Conservation (phyloP, 495 filamentous ascomycete species). For the Xylaria curta region DNA sequence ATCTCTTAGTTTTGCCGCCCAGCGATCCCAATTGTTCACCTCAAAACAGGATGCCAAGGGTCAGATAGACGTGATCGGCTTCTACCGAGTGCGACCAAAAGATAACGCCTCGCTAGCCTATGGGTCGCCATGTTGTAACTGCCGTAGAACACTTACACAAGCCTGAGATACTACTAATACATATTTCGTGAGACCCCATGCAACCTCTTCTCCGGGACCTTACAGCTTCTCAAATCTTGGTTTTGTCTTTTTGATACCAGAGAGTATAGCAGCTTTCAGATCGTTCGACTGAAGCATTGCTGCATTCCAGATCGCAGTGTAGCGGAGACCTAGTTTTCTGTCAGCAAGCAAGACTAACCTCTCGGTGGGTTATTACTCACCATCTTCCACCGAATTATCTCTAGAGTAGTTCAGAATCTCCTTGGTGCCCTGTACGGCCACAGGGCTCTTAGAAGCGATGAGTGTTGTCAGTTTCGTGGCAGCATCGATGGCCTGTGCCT, state of each 20-base stretch:
- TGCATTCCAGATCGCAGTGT: constrained; percentile 87
- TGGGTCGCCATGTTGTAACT: not conserved
- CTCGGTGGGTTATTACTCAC: constrained; percentile 49
- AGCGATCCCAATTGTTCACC: not conserved
- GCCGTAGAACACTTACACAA: constrained; percentile 8
- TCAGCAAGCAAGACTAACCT: constrained; percentile 22
- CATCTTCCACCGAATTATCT: constrained; percentile 79
- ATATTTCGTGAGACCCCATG: constrained; percentile 5
- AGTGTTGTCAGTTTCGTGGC: constrained; percentile 70
- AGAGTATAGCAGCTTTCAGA: constrained; percentile 72
- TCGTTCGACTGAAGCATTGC: constrained; percentile 83
- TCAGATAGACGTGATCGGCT: not conserved
- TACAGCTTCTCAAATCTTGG: constrained; percentile 89
- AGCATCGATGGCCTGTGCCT: constrained; percentile 64
- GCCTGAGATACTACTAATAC: not conserved
- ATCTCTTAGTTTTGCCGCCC: not conserved
- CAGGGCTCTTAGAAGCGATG: constrained; percentile 83
- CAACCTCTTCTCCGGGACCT: not conserved
- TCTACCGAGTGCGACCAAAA: not conserved
- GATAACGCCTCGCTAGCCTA: not conserved
- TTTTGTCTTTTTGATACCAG: constrained; percentile 78
- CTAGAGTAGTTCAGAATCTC: constrained; percentile 86
- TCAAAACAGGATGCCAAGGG: not conserved
- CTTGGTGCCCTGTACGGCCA: constrained; percentile 93
- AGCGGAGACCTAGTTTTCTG: constrained; percentile 67